Percentiles rank a stretch among this genome's conserved stretches.
Conservation (phyloP, 2,329 filamentous ascomycete genomes). For the Botryotinia calthae region DNA sequence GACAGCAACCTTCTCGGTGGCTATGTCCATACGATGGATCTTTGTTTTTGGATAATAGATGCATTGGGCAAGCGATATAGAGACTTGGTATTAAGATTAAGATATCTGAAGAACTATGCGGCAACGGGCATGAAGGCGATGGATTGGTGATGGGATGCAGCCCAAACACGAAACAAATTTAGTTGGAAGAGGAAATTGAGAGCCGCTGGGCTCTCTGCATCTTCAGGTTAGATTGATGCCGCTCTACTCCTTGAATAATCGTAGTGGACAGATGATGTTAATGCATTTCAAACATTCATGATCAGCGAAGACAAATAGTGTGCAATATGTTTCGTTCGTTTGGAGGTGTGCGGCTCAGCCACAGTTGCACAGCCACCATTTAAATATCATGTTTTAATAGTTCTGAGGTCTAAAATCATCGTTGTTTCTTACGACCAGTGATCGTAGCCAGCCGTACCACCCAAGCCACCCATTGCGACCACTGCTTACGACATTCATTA, state of each 20-base stretch:
- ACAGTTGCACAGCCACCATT: background rate
- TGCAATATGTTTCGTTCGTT: background rate
- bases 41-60: constrained; percentile 1
- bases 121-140: background rate
- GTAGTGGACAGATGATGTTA: background rate
- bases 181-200: background rate
- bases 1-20: background rate
- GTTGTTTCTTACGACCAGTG: background rate
- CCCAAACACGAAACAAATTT: too few relatives aligned
- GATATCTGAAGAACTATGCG: constrained; percentile 4
- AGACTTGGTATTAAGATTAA: background rate
- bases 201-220: background rate
- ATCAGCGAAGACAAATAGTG: background rate
- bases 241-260: background rate
- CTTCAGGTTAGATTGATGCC: background rate
- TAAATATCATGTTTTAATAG: background rate
- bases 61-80: background rate
- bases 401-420: background rate
- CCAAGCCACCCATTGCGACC: too few relatives aligned
- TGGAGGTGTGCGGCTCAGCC: background rate
- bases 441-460: too few relatives aligned
- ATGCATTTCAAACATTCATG: background rate
- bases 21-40: background rate
- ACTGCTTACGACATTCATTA: background rate
- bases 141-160: background rate